Base-by-base conservation (phyloP, 163 green algal species). In the Trebouxia gelatinosa region DNA sequence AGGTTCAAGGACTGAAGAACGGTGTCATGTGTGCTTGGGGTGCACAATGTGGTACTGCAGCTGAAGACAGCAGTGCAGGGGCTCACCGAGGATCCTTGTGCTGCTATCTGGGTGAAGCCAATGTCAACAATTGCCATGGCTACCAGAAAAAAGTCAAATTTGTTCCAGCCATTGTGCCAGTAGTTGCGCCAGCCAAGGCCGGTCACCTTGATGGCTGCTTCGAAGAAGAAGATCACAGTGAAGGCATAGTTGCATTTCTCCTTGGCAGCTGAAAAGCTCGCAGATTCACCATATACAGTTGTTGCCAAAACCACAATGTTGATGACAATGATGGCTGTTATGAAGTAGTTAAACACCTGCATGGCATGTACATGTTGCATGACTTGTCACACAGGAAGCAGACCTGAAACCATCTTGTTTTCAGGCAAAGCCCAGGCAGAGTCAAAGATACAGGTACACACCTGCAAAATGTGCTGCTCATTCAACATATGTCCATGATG, bases 81-180 rank as follows among this genome's bases (percentile, higher is more conserved):
- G 40, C 77, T 59, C 2, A 68, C 58, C 32, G 35, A 87, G 71
- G 1, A 87, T 70, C 85, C 85, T 31, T 67, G 70, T 0, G 58
- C 64, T 39, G 72, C 37, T 37, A 90, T 67, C 37, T 84, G 81
- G 21, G 77, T 61, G 59, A 90, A 72, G 38, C 79, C 67, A 64
- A 90, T 51, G 68, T 93, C 86, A 4, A 89, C 29, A 5, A 87
- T 13, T 31, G 80, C 83, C 26, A 87, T 66, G 3, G 89, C 11
- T 28, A 92, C 83, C 32, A 97, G 83, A 13, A 90, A 16, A 19
- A 94, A 78, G 84, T 97, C 92, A 72, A 96, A 91, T 61, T 87
- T 86, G 87, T 95, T 94, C 92, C 92, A 96, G 46, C 78, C 78
- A 32, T 75, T 81, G 65, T 85, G 90, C 75, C 84, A 89, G 89